Evolutionary conservation across 768 basidiomycete genomes (phyloP).

Genomic region (Calocybe gangraenosa): DNA sequence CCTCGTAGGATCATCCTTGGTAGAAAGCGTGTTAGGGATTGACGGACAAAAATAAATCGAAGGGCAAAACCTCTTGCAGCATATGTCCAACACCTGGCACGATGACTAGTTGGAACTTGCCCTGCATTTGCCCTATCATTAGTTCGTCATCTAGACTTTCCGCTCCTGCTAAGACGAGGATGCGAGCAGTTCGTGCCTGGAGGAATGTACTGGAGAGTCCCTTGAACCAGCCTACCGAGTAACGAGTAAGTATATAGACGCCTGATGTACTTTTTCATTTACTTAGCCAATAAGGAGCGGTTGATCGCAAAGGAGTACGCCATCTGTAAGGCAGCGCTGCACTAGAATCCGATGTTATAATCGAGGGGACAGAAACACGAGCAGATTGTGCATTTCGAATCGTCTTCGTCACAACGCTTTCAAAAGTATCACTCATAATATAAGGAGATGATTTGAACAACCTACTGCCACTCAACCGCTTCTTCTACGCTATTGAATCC

Average conservation of each 20-base stretch:
- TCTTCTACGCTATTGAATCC: conserved; percentile 82
- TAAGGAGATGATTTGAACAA: conserved; percentile 12
- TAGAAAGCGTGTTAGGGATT: neutral
- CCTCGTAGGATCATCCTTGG: conserved; percentile 79
- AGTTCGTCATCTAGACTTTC: conserved; percentile 90
- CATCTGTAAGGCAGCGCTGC: conserved; percentile 54
- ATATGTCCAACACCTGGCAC: conserved; percentile 88
- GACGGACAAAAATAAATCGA: neutral
- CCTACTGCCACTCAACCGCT: conserved; percentile 96
- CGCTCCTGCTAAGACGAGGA: conserved; percentile 89
- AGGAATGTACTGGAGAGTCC: conserved; percentile 82
- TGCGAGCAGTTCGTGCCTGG: conserved; percentile 68
- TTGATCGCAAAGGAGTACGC: conserved; percentile 80
- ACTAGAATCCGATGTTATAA: conserved; percentile 49
- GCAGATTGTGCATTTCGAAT: conserved; percentile 82
- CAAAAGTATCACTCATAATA: neutral
- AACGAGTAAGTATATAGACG: neutral
- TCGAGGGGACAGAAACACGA: conserved; percentile 82
- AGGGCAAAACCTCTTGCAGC: conserved; percentile 75
- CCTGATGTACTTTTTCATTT: conserved; percentile 18
- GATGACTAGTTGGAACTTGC: conserved; percentile 92
- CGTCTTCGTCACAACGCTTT: conserved; percentile 73
- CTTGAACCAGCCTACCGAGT: conserved; percentile 89
- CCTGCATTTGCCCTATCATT: conserved; percentile 97
- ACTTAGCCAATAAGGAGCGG: conserved; percentile 91